A percentile compares a stretch with the other conserved stretches of the same genome.
Evolutionary conservation across 768 basidiomycete genomes (phyloP).

Genomic region (Termitomyces sp.): DNA sequence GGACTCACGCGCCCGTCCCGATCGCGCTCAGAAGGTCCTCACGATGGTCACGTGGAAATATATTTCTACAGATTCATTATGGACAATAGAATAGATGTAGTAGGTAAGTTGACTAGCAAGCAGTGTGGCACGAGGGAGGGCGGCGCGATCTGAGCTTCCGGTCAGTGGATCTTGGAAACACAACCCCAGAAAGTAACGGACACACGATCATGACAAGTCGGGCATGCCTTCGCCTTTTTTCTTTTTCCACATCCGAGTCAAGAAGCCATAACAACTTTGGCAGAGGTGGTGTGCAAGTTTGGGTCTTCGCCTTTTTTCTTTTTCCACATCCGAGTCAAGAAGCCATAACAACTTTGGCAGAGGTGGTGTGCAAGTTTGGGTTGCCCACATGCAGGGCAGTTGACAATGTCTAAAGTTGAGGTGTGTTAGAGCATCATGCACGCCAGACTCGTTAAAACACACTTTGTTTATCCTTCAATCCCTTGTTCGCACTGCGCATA

Average conservation of each 20-base stretch:
- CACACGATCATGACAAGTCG: slow-evolving; percentile 32
- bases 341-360: slow-evolving; percentile 78
- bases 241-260: slow-evolving; percentile 65
- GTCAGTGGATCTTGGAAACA: not conserved
- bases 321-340: slow-evolving; percentile 66
- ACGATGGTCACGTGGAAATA: slow-evolving; percentile 10
- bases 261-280: slow-evolving; percentile 69
- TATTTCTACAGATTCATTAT: slow-evolving; percentile 7
- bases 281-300: slow-evolving; percentile 91
- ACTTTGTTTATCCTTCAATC: slow-evolving; percentile 93
- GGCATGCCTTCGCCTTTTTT: slow-evolving; percentile 31
- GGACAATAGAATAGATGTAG: not conserved
- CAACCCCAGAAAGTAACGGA: not conserved
- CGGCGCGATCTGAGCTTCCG: not conserved
- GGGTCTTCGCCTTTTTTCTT: slow-evolving; percentile 39
- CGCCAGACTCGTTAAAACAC: slow-evolving; percentile 18
- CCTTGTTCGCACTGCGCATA: slow-evolving; percentile 95
- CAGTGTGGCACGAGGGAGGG: not conserved
- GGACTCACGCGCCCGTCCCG: not conserved
- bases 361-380: slow-evolving; percentile 89
- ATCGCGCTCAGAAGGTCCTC: slow-evolving; percentile 11
- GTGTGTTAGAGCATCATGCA: not conserved
- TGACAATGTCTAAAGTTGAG: slow-evolving; percentile 68
- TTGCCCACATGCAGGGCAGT: slow-evolving; percentile 85
- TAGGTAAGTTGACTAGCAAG: not conserved